Evolutionary conservation across 2,329 filamentous ascomycete genomes (phyloP), one percentile per base, ranked within the genome.

Genomic region (Emericellopsis atlantica): DNA sequence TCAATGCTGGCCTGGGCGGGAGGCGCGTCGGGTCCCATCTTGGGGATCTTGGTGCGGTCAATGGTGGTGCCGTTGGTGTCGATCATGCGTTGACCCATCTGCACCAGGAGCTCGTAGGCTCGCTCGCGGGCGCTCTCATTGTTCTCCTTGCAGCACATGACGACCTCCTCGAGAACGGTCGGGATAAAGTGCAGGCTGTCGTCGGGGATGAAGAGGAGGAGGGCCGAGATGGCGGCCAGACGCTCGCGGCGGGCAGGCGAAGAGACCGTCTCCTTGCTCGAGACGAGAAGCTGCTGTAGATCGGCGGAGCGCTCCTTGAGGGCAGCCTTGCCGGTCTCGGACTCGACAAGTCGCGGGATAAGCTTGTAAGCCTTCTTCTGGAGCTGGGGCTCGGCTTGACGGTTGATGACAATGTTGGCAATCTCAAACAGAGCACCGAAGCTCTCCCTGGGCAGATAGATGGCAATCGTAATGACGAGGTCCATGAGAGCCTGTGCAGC

Each of bases 361-460:
- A 98, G 75, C 67, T 96, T 96, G 69, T 98, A 98, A 0, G 92
- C 90, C 65, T 98, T 98, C 76, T 98, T 98, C 60, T 96, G 90
- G 31, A 98, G 68, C 59, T 96, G 90, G 9, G 90, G 84, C 55
- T 96, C 90, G 32, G 84, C 74, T 42, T 83, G 72, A 54, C 81
- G 85, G 57, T 82, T 79, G 49, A 96, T 81, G 43, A 95, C 82
- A 22, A 86, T 73, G 0, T 84, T 72, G 1, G 90, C 85, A 55
- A 96, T 89, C 50, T 81, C 81, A 64, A 98, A 96, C 3, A 98
- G 74, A 5, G 81, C 74, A 15, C 74, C 70, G 49, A 94, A 95
- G 60, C 86, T 93, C 41, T 89, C 79, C 32, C 88, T 73, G 2
- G 92, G 89, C 7, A 98, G 74, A 55, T 98, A 95, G 14, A 90